A percentile compares a stretch with the other conserved stretches of the same genome.
Evolutionary conservation across 306 rosid genomes (phyloP).

Genomic region (Cotoneaster glaucophyllus): DNA sequence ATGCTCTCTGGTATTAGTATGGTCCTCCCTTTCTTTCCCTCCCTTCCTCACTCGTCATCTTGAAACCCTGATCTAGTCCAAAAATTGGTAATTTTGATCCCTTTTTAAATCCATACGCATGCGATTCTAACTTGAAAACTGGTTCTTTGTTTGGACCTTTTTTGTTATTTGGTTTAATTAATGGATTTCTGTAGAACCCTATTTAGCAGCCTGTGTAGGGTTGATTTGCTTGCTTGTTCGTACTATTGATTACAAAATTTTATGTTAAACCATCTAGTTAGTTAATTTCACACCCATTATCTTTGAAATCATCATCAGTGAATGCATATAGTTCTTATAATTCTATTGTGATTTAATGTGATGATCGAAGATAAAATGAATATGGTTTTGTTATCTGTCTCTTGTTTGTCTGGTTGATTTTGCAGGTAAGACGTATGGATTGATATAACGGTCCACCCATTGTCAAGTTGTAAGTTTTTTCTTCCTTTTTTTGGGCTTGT

Average conservation of each 20-base stretch:
- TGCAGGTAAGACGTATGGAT: background rate
- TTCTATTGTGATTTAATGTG: background rate
- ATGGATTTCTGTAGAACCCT: background rate
- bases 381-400: background rate
- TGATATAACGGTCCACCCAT: background rate
- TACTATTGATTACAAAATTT: background rate
- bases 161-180: background rate
- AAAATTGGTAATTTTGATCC: background rate
- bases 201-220: background rate
- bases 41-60: background rate
- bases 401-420: background rate
- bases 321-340: background rate
- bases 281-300: background rate
- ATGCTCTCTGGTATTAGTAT: constrained; percentile 30
- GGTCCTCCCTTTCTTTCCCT: constrained; percentile 34
- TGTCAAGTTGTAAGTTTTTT: background rate
- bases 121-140: constrained; percentile 21
- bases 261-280: background rate
- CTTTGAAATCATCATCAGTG: background rate
- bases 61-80: background rate
- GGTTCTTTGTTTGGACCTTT: constrained; percentile 18
- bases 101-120: constrained; percentile 28
- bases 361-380: background rate
- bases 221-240: background rate
- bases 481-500: background rate